Evolutionary conservation across 1,139 yeast species (phyloP), one percentile per base, ranked within the genome.

Genomic region (Ogataea hybrid): DNA sequence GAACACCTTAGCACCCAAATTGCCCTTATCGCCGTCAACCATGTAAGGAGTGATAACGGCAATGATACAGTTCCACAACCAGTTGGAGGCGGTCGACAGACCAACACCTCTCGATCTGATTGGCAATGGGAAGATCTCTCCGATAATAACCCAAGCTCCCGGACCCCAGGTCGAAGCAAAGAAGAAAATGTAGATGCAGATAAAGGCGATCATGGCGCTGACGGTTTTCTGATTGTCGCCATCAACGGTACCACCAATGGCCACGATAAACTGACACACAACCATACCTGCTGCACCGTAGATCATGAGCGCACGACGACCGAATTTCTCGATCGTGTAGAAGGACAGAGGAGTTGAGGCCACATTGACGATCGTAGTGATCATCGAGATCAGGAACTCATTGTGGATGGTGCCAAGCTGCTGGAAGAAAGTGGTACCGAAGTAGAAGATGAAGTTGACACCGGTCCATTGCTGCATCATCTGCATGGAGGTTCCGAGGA

Each of bases 391-490:
- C 38, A 73, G 51, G 51, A 73, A 68, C 39, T 70, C 66, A 47
- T 74, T 70, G 10, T 61, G 35, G 51, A 78, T 77, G 52, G 79
- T 77, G 38, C 83, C 78, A 42, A 69, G 63, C 54, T 70, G 64
- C 50, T 64, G 58, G 70, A 80, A 80, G 65, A 81, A 79, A 27
- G 82, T 72, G 17, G 87, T 81, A 58, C 86, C 85, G 52, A 70
- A 81, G 67, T 79, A 80, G 62, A 79, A 80, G 57, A 82, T 77
- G 59, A 82, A 84, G 68, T 83, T 83, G 57, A 81, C 73, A 64
- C 89, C 90, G 39, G 87, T 80, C 68, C 81, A 73, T 64, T 82
- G 88, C 65, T 81, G 86, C 68, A 79, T 73, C 53, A 78, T 75
- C 56, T 73, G 78, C 39, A 70, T 50, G 35, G 68, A 64, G 25